phyloP scores from a whole-genome alignment of 306 rosid genomes.

The Prosopis cineraria region DNA sequence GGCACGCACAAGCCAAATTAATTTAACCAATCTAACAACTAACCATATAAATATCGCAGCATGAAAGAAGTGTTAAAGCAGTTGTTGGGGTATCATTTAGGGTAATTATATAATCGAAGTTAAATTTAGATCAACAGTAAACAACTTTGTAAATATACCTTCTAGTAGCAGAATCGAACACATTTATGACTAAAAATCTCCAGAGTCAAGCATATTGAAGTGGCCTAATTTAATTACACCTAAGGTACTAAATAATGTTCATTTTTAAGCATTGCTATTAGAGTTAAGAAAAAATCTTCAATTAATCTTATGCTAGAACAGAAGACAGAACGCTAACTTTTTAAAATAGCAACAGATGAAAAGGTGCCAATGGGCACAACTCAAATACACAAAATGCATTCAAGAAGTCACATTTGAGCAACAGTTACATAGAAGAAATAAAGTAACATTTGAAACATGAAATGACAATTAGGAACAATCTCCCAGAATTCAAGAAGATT shows the following conservation, averaged over 20 bases:
- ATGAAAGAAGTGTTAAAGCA: not conserved
- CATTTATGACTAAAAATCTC: not conserved
- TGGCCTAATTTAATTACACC: not conserved
- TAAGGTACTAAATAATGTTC: not conserved
- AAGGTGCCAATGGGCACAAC: conserved; percentile 12
- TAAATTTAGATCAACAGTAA: not conserved
- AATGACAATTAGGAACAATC: conserved; percentile 19
- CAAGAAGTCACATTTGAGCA: not conserved
- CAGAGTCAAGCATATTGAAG: not conserved
- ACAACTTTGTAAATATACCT: not conserved
- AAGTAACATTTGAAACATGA: conserved; percentile 10
- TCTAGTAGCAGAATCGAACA: not conserved
- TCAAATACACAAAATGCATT: conserved; percentile 19
- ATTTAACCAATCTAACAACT: not conserved
- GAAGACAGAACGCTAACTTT: not conserved
- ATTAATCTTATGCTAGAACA: not conserved
- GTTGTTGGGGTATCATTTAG: not conserved
- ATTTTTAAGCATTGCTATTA: not conserved
- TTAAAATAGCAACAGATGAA: conserved; percentile 12
- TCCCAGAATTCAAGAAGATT: conserved; percentile 20
- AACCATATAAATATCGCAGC: not conserved
- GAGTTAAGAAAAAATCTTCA: not conserved
- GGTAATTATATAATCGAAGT: not conserved
- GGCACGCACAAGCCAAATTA: not conserved
- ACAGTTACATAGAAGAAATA: not conserved